Percentiles rank a stretch among this genome's conserved stretches.
phyloP scores from a whole-genome alignment of 2,329 filamentous ascomycete species.

The Plenodomus lindquistii region DNA sequence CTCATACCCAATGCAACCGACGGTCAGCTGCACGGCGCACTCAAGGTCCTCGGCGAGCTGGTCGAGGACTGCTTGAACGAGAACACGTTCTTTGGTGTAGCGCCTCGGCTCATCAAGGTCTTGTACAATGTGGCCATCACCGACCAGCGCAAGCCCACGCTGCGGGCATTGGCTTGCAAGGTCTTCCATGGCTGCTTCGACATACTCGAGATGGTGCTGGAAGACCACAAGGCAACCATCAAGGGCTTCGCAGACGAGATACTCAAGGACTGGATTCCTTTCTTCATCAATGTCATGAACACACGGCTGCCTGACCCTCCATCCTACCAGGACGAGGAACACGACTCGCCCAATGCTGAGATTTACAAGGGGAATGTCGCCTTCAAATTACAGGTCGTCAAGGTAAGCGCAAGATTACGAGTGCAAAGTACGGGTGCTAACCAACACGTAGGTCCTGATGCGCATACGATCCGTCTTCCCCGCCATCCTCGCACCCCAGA shows the following conservation, averaged over 20 bases:
- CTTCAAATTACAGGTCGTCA: constrained; percentile 91
- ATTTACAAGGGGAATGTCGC: constrained; percentile 81
- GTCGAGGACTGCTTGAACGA: constrained; percentile 94
- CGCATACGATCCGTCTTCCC: constrained; percentile 86
- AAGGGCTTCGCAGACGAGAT: constrained; percentile 88
- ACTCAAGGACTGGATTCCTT: constrained; percentile 82
- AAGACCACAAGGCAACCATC: constrained; percentile 84
- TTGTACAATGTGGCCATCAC: constrained; percentile 82
- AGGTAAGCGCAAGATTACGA: constrained; percentile 49
- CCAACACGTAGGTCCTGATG: constrained; percentile 66
- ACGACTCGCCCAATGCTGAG: constrained; percentile 60
- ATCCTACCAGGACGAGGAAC: constrained; percentile 60
- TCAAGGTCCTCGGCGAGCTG: constrained; percentile 85
- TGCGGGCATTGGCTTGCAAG: constrained; percentile 83
- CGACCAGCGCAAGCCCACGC: constrained; percentile 70
- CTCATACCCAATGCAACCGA: constrained; percentile 78
- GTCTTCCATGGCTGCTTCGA: constrained; percentile 93
- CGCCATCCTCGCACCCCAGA: constrained; percentile 79
- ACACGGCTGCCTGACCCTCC: constrained; percentile 67
- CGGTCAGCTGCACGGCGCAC: constrained; percentile 80
- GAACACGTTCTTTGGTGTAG: constrained; percentile 91
- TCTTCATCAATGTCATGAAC: constrained; percentile 81
- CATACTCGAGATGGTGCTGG: constrained; percentile 94
- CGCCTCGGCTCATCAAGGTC: constrained; percentile 79
- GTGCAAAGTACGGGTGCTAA: constrained; percentile 38